Conservation (phyloP, 2,329 filamentous ascomycete genomes). For the Aurifilum marmelostoma region DNA sequence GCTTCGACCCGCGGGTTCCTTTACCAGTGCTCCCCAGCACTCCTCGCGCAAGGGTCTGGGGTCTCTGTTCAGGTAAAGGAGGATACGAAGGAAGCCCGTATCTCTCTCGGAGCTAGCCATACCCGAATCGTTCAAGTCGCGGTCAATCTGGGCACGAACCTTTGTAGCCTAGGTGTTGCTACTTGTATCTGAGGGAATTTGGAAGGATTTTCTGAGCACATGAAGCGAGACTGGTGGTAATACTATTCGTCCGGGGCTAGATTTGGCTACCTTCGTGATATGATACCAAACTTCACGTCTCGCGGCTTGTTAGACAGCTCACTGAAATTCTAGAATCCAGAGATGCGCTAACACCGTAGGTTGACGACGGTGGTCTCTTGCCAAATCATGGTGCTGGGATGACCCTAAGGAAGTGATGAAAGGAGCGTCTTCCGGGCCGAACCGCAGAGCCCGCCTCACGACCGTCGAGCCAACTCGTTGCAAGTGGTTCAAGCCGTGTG, state of each 20-base stretch:
- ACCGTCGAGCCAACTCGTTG: neutral
- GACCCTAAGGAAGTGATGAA: neutral
- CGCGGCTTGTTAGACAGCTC: neutral
- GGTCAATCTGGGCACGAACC: neutral
- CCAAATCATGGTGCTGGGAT: neutral
- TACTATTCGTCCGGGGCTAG: neutral
- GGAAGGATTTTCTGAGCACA: neutral
- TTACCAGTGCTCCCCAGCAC: conserved; percentile 9
- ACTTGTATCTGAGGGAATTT: neutral
- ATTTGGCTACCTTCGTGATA: neutral
- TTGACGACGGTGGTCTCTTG: neutral
- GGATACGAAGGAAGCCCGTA: conserved; percentile 1
- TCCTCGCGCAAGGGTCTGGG: neutral
- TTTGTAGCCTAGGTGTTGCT: neutral
- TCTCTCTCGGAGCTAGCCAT: neutral
- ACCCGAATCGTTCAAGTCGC: neutral
- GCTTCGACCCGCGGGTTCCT: neutral
- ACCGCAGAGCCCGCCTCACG: neutral
- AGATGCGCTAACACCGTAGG: neutral
- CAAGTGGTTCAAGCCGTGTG: neutral
- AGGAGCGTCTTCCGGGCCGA: neutral
- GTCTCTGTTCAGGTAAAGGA: conserved; percentile 3
- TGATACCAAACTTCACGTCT: neutral
- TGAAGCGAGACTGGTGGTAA: neutral
- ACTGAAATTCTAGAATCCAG: neutral